Evolutionary conservation across 2,329 filamentous ascomycete genomes (phyloP), one percentile per base, ranked within the genome.

Genomic region (Gaeumannomyces tritici): DNA sequence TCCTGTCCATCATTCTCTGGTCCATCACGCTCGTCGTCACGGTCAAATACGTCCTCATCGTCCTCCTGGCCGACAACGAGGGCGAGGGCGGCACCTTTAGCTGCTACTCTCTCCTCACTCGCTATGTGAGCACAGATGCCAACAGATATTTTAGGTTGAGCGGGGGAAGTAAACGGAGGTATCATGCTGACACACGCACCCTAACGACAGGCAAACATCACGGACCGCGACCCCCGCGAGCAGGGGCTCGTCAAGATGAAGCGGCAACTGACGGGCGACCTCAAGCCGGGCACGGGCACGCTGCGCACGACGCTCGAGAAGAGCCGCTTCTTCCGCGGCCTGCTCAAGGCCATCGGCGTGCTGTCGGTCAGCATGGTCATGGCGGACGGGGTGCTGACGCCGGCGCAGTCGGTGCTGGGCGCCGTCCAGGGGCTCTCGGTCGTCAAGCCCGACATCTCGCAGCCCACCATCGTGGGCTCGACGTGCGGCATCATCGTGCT

Each of bases 51-150:
- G 79, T 87, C 26, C 74, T 87, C 63, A 82, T 89, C 67, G 80
- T 89, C 55, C 72, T 89, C 5, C 77, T 75, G 27, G 86, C 86
- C 58, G 86, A 89, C 69, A 86, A 89, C 64, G 85, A 89, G 69
- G 86, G 87, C 58, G 85, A 89, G 69, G 86, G 86, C 47, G 86
- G 86, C 33, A 89, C 86, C 0, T 89, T 89, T 69, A 84, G 82
- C 54, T 81, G 84, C 31, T 89, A 89, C 70, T 86, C 84, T 4
- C 72, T 89, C 21, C 77, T 89, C 2, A 83, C 85, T 8, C 76
- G 84, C 69, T 86, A 83, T 72, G 66, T 67, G 55, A 63, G 60
- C 26, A 8, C 31, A n/a, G 18, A 51, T 8, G 5, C 42, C 21
- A 1, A n/a, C n/a, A n/a, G n/a, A n/a, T n/a, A n/a, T n/a, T n/a